Conservation (phyloP, 2,329 filamentous ascomycete genomes). For the Exophiala mesophila region DNA sequence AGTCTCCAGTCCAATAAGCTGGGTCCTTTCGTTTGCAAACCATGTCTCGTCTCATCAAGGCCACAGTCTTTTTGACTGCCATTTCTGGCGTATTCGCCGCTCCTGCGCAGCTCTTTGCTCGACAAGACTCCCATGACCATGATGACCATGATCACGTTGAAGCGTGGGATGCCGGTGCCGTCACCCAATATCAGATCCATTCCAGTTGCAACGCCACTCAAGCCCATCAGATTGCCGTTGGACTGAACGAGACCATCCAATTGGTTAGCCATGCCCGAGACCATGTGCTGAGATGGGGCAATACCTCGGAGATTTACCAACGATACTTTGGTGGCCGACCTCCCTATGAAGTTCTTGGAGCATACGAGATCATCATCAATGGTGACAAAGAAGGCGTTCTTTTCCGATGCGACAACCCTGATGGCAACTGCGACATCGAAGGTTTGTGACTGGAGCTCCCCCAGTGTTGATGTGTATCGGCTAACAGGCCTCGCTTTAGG, state of each 20-base stretch:
- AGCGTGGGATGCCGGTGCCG: constrained; percentile 34
- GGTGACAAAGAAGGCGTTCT: constrained; percentile 54
- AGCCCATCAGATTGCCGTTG: constrained; percentile 50
- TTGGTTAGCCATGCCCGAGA: constrained; percentile 59
- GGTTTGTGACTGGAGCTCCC: too few species aligned
- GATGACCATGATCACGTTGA: background rate
- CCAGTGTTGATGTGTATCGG: too few species aligned
- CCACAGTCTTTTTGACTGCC: constrained; percentile 6
- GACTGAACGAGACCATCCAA: constrained; percentile 54
- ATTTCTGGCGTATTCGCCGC: constrained; percentile 5
- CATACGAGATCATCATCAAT: constrained; percentile 56
- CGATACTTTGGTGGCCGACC: constrained; percentile 63
- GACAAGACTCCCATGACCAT: constrained; percentile 2
- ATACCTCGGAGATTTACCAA: constrained; percentile 54
- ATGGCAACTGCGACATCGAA: constrained; percentile 56
- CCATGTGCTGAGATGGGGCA: constrained; percentile 49
- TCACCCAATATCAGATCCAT: constrained; percentile 51
- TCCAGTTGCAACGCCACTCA: constrained; percentile 62
- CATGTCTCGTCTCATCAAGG: constrained; percentile 7
- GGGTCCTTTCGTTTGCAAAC: background rate
- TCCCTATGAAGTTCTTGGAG: constrained; percentile 56
- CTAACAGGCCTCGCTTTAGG: constrained; percentile 40
- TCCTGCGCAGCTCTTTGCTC: constrained; percentile 1
- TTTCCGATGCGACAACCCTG: constrained; percentile 66
- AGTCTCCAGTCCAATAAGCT: background rate